phyloP scores from a whole-genome alignment of 805 yeast genomes.

The Zygoascus ofunaensis region DNA sequence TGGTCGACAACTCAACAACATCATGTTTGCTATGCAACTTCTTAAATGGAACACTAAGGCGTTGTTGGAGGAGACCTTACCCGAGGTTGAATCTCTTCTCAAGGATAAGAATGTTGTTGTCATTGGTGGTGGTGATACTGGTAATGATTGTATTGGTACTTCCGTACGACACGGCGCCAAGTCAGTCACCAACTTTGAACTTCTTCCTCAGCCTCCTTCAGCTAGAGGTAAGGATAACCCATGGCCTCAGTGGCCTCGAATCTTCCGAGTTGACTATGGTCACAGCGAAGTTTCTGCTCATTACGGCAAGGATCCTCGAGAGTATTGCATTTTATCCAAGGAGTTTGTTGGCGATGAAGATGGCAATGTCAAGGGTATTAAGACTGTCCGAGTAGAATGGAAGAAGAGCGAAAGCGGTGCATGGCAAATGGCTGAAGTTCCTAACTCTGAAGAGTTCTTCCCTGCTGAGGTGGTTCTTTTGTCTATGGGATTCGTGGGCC shows the following conservation, averaged over 20 bases:
- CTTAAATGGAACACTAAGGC: constrained; percentile 85
- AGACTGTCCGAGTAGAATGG: constrained; percentile 97
- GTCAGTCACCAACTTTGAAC: constrained; percentile 87
- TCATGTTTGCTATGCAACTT: constrained; percentile 91
- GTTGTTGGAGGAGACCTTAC: constrained; percentile 70
- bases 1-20: constrained; percentile 83
- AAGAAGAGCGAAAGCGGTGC: constrained; percentile 90
- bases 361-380: constrained; percentile 91
- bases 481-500: constrained; percentile 97
- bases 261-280: constrained; percentile 96
- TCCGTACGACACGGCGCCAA: constrained; percentile 95
- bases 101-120: constrained; percentile 88
- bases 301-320: constrained; percentile 96
- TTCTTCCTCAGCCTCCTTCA: constrained; percentile 84
- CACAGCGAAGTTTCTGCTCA: constrained; percentile 91
- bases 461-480: constrained; percentile 89
- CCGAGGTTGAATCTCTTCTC: constrained; percentile 58
- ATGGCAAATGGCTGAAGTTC: constrained; percentile 98
- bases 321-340: constrained; percentile 88
- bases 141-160: constrained; percentile 98
- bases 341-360: constrained; percentile 93
- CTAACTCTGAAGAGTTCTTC: constrained; percentile 88
- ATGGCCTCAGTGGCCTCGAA: constrained; percentile 99
- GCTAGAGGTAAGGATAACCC: constrained; percentile 90
- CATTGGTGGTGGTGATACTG: constrained; percentile 99